phyloP scores from a whole-genome alignment of 2,329 filamentous ascomycete species.

The Aspergillus flavus region DNA sequence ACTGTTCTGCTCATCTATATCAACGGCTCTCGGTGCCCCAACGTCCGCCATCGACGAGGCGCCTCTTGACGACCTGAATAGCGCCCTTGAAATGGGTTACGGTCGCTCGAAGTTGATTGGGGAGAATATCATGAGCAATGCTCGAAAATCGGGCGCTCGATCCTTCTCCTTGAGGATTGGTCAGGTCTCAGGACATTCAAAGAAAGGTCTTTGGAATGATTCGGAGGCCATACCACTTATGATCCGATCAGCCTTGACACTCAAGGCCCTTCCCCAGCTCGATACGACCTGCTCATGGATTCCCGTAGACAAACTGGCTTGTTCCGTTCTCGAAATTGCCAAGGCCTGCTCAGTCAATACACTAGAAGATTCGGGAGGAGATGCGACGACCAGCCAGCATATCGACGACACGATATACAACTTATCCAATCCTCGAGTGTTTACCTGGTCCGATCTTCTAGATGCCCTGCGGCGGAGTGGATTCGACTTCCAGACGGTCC shows the following conservation, averaged over 20 bases:
- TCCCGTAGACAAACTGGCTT: slow-evolving; percentile 33
- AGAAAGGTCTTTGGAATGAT: slow-evolving; percentile 38
- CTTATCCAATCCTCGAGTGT: slow-evolving; percentile 32
- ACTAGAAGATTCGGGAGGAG: background rate
- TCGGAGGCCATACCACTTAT: slow-evolving; percentile 36
- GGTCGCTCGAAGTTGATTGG: slow-evolving; percentile 37
- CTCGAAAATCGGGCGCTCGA: slow-evolving; percentile 27
- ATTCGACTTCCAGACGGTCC: slow-evolving; percentile 38
- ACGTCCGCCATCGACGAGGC: slow-evolving; percentile 12
- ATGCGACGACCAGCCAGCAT: background rate
- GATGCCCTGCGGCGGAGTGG: slow-evolving; percentile 31
- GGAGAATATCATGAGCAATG: slow-evolving; percentile 33
- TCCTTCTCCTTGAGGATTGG: slow-evolving; percentile 37
- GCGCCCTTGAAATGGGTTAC: slow-evolving; percentile 34
- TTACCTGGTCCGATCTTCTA: slow-evolving; percentile 40
- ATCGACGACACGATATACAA: slow-evolving; percentile 34
- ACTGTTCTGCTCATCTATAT: slow-evolving; percentile 56
- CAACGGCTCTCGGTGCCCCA: slow-evolving; percentile 34
- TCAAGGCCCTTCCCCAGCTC: slow-evolving; percentile 29
- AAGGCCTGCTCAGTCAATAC: slow-evolving; percentile 15
- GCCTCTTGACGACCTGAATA: slow-evolving; percentile 13
- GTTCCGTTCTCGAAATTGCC: slow-evolving; percentile 30
- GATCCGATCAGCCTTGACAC: slow-evolving; percentile 33
- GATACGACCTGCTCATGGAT: slow-evolving; percentile 34
- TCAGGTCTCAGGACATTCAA: slow-evolving; percentile 38